A percentile compares a stretch with the other conserved stretches of the same genome.
These are phyloP conservation scores for Colletotrichum horii DNA, from an alignment of 2,329 filamentous ascomycete species.

Conservation along the genomic window DNA sequence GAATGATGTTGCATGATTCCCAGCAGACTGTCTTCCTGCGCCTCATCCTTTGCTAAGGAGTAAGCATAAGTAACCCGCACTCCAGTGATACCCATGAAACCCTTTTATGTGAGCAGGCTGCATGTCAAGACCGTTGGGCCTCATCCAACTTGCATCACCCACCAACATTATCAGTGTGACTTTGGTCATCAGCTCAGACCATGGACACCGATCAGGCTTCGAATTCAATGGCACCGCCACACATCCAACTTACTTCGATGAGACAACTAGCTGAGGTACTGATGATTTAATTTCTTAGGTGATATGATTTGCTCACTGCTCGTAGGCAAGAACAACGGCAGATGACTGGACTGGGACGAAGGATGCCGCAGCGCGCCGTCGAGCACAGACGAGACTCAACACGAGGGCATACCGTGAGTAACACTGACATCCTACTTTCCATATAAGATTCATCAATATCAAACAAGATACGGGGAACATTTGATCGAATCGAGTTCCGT, in stretches of 20 bases:
- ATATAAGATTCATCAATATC: neutral
- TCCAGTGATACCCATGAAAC: neutral
- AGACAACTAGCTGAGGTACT: conserved; percentile 42
- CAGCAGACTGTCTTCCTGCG: neutral
- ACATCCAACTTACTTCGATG: neutral
- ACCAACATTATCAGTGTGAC: neutral
- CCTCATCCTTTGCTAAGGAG: neutral
- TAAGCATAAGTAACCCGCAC: neutral
- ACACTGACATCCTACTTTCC: conserved; percentile 25
- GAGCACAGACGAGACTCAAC: conserved; percentile 50
- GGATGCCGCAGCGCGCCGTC: conserved; percentile 44
- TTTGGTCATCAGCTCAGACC: neutral
- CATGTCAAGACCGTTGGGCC: neutral
- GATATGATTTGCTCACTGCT: neutral
- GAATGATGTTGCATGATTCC: neutral
- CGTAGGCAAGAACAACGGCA: conserved; percentile 39
- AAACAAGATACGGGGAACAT: neutral
- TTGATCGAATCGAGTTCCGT: neutral
- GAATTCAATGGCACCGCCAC: neutral
- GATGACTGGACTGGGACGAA: conserved; percentile 53
- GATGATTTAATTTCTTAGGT: conserved; percentile 1
- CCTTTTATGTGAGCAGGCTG: neutral
- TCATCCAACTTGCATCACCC: neutral
- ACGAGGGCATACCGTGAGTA: conserved; percentile 42
- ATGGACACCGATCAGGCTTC: conserved; percentile 22